phyloP scores from a whole-genome alignment of 805 yeast species.

The Yamadazyma paraphyllophila region DNA sequence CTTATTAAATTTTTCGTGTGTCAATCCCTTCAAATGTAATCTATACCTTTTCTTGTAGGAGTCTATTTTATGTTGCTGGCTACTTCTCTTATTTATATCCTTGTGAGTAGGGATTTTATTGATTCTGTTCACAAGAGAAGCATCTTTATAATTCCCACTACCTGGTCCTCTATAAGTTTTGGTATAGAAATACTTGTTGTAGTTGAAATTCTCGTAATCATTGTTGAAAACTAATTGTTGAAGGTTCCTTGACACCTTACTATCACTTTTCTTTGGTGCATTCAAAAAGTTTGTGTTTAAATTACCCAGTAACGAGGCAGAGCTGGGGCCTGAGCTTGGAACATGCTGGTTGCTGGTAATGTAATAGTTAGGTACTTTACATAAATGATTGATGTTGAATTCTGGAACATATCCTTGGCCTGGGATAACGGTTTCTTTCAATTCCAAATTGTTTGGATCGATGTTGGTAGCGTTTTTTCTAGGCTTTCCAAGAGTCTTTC shows the following conservation, averaged over 20 bases:
- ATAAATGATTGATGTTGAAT: slow-evolving; percentile 37
- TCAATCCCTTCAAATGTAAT: slow-evolving; percentile 35
- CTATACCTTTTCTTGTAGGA: slow-evolving; percentile 15
- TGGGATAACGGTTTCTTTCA: slow-evolving; percentile 38
- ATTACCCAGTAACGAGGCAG: slow-evolving; percentile 2
- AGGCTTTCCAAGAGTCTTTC: slow-evolving; percentile 29
- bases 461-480: slow-evolving; percentile 30
- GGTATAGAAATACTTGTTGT: slow-evolving; percentile 38
- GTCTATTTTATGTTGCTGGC: slow-evolving; percentile 19
- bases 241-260: slow-evolving; percentile 30
- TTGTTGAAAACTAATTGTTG: slow-evolving; percentile 34
- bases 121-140: slow-evolving; percentile 38
- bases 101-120: slow-evolving; percentile 27
- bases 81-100: background rate
- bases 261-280: slow-evolving; percentile 12
- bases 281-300: slow-evolving; percentile 8
- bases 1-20: slow-evolving; percentile 32
- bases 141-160: slow-evolving; percentile 45
- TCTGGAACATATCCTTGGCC: slow-evolving; percentile 46
- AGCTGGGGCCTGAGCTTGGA: background rate
- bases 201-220: slow-evolving; percentile 35
- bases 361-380: slow-evolving; percentile 44
- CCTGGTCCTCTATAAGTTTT: slow-evolving; percentile 46
- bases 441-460: slow-evolving; percentile 41
- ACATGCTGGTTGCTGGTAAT: slow-evolving; percentile 26